Evolutionary conservation across 768 basidiomycete genomes (phyloP).

Genomic region (Hypsizygus marmoreus): DNA sequence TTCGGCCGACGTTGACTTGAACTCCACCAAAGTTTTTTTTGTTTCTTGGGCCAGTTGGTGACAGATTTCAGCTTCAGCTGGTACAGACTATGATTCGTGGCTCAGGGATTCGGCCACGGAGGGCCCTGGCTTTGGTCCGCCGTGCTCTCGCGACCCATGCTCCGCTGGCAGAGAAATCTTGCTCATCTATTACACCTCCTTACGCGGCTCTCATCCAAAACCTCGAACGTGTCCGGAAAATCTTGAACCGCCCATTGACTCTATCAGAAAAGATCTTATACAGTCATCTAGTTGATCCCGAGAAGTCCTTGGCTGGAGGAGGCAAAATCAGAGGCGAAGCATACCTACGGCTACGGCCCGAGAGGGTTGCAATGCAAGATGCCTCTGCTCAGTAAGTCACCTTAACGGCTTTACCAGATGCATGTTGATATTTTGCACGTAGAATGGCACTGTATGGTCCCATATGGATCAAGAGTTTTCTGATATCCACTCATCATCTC

Average conservation of each 20-base stretch:
- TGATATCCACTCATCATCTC: constrained; percentile 1
- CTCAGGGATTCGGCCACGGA: constrained; percentile 20
- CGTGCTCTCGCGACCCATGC: constrained; percentile 42
- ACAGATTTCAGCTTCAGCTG: not conserved
- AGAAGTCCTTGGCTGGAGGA: constrained; percentile 63
- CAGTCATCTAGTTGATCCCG: constrained; percentile 84
- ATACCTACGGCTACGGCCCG: constrained; percentile 88
- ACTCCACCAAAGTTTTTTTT: constrained; percentile 11
- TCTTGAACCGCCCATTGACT: constrained; percentile 81
- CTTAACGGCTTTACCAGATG: not conserved
- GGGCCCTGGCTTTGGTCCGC: constrained; percentile 22
- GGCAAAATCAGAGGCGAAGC: constrained; percentile 80
- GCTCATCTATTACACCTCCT: constrained; percentile 78
- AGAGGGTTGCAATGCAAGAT: constrained; percentile 98
- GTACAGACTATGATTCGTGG: constrained; percentile 27
- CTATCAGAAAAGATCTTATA: constrained; percentile 99
- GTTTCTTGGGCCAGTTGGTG: not conserved
- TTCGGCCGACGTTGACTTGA: constrained; percentile 10
- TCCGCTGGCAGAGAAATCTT: constrained; percentile 41
- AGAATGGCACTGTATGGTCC: constrained; percentile 91
- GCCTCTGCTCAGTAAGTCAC: constrained; percentile 80
- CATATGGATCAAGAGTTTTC: too few species aligned
- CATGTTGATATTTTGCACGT: constrained; percentile 9
- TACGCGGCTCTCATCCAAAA: constrained; percentile 73
- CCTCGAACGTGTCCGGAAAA: constrained; percentile 64